phyloP scores from a whole-genome alignment of 495 filamentous ascomycete genomes.

The Lasiosphaeria ovina region DNA sequence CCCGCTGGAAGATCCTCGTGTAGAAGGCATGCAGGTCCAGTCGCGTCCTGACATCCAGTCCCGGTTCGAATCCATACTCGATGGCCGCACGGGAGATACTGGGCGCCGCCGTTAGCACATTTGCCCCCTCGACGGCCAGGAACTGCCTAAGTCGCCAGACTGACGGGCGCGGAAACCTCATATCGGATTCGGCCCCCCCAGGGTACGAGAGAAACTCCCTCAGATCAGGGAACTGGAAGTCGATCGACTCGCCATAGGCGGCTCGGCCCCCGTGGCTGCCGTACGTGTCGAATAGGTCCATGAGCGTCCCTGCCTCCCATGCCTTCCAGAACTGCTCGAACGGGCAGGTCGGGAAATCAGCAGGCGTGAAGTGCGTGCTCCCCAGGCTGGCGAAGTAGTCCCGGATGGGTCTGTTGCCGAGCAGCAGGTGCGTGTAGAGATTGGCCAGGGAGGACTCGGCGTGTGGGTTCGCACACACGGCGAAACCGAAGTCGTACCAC shows the following conservation, averaged over 20 bases:
- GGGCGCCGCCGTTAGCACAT: conserved; percentile 1
- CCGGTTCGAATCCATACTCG: conserved; percentile 6
- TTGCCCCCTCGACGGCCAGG: conserved; percentile 6
- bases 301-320: conserved; percentile 6
- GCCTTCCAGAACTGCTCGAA: conserved; percentile 5
- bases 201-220: conserved; percentile 4
- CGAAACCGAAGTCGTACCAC: conserved; percentile 10
- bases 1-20: conserved; percentile 1
- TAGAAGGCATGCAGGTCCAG: conserved; percentile 8
- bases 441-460: background rate
- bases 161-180: background rate
- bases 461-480: background rate
- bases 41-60: background rate
- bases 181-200: too few relatives aligned
- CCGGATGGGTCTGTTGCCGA: background rate
- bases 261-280: background rate
- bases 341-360: conserved; percentile 2
- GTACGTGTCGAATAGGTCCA: conserved; percentile 7
- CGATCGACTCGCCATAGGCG: background rate
- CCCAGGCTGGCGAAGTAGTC: conserved; percentile 1
- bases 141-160: conserved; percentile 4
- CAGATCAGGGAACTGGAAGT: conserved; percentile 5
- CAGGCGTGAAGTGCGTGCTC: background rate
- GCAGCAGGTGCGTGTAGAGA: background rate
- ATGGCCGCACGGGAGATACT: background rate